Percentiles rank a stretch among this genome's conserved stretches.
These are phyloP conservation scores for Carnegiea gigantea DNA, from an alignment of 179 eudicot species.

Conservation along the genomic window DNA sequence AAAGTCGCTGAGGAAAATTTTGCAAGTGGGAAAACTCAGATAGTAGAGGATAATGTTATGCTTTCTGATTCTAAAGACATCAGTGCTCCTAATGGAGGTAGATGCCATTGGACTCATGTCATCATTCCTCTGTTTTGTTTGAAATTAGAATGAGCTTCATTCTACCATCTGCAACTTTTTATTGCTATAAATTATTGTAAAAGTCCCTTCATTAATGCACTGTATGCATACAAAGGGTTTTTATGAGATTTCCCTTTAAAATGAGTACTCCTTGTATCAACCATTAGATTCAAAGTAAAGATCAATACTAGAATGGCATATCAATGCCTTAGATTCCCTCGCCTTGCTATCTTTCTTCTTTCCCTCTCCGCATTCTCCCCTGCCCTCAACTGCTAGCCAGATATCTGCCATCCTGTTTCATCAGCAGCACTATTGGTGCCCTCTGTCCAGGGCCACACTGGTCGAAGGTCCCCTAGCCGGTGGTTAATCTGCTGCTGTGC, in stretches of 20 bases:
- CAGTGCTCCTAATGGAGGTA: slow-evolving; percentile 40
- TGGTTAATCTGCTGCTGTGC: not conserved
- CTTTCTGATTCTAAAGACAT: slow-evolving; percentile 24
- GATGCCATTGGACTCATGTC: not conserved
- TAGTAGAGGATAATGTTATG: slow-evolving; percentile 11
- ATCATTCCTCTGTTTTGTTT: not conserved
- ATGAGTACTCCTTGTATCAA: not conserved
- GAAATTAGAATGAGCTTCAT: not conserved
- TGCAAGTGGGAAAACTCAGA: slow-evolving; percentile 26
- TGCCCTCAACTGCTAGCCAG: not conserved
- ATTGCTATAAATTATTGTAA: not conserved
- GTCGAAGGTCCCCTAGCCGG: not conserved
- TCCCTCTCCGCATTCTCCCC: not conserved
- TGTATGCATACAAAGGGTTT: not conserved
- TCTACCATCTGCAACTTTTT: not conserved
- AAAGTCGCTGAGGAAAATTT: slow-evolving; percentile 35
- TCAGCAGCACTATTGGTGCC: not conserved
- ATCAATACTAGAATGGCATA: not conserved
- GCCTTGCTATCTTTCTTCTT: not conserved
- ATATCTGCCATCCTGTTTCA: not conserved
- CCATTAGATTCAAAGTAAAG: not conserved
- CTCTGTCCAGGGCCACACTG: not conserved
- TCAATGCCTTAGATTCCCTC: not conserved
- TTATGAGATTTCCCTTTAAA: not conserved
- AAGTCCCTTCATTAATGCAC: not conserved